Conservation (phyloP, 208 protist species). For the Trypanosoma congolense region DNA sequence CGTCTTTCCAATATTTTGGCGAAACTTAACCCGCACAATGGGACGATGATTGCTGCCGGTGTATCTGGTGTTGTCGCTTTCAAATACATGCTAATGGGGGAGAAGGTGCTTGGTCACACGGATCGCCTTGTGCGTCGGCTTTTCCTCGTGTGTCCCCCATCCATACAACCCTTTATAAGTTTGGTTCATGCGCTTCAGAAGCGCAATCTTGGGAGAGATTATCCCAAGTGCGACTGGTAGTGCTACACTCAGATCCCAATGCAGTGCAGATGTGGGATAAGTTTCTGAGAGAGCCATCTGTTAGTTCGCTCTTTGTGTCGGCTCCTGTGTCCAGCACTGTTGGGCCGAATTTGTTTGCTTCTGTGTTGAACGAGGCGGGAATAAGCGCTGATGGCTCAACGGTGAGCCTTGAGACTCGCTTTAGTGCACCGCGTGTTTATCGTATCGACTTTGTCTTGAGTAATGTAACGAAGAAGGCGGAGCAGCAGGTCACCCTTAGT, state of each 20-base stretch:
- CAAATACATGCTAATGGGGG: slow-evolving; percentile 69
- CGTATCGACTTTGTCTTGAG: slow-evolving; percentile 77
- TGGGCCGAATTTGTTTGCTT: slow-evolving; percentile 43
- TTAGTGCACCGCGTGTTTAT: slow-evolving; percentile 49
- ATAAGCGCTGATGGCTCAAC: slow-evolving; percentile 40
- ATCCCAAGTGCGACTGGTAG: slow-evolving; percentile 40
- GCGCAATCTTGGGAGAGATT: slow-evolving; percentile 12
- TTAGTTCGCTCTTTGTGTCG: slow-evolving; percentile 8
- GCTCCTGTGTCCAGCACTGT: slow-evolving; percentile 30
- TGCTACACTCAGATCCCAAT: slow-evolving; percentile 37
- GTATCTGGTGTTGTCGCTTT: slow-evolving; percentile 48
- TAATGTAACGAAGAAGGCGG: slow-evolving; percentile 63
- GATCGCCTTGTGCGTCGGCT: slow-evolving; percentile 57
- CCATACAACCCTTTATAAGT: slow-evolving; percentile 22
- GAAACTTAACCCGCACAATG: slow-evolving; percentile 71
- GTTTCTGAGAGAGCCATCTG: slow-evolving; percentile 19
- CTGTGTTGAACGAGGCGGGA: slow-evolving; percentile 36
- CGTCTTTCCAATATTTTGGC: slow-evolving; percentile 55
- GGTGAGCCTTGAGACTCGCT: slow-evolving; percentile 39
- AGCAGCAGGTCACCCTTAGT: slow-evolving; percentile 55
- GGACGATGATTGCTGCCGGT: slow-evolving; percentile 63
- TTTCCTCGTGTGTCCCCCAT: slow-evolving; percentile 54
- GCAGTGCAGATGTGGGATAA: slow-evolving; percentile 26
- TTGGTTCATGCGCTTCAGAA: slow-evolving; percentile 19
- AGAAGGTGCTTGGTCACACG: slow-evolving; percentile 64